Evolutionary conservation across 106 monocot species (phyloP).

Genomic region (Dendrobium huoshanense): DNA sequence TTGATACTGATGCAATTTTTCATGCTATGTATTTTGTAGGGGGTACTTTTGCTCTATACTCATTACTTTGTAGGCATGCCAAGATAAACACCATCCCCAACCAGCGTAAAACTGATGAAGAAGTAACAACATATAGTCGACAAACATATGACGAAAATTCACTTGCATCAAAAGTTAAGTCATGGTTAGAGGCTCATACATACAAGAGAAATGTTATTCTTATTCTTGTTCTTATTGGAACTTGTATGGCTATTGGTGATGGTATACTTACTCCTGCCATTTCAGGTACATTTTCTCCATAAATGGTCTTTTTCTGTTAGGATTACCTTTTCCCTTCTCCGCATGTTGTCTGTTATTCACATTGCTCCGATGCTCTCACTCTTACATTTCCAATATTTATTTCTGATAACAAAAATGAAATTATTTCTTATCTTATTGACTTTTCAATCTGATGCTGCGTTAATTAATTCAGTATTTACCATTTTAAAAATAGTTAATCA

Average conservation of each 20-base stretch:
- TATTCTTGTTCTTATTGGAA: constrained; percentile 60
- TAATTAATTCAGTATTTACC: too few relatives aligned
- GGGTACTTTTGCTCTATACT: constrained; percentile 69
- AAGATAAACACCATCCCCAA: constrained; percentile 61
- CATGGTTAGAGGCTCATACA: constrained; percentile 36
- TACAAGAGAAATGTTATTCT: constrained; percentile 53
- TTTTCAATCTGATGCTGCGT: too few relatives aligned
- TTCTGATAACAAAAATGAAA: too few relatives aligned
- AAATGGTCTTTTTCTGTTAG: too few relatives aligned
- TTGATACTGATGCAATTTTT: too few relatives aligned
- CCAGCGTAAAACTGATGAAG: constrained; percentile 57
- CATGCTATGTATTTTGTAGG: constrained; percentile 16
- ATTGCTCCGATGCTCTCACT: too few relatives aligned
- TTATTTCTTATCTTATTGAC: too few relatives aligned
- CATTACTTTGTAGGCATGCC: constrained; percentile 58
- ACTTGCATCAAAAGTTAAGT: constrained; percentile 46
- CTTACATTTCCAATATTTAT: too few relatives aligned
- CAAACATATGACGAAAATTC: constrained; percentile 40
- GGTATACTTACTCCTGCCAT: constrained; percentile 71
- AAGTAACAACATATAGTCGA: constrained; percentile 53
- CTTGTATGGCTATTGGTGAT: constrained; percentile 63
- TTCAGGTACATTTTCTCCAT: constrained; percentile 27
- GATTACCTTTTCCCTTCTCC: too few relatives aligned
- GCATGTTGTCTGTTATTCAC: too few relatives aligned
- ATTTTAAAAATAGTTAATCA: too few relatives aligned